Evolutionary conservation across 768 basidiomycete genomes (phyloP).

Genomic region (Tylopilus plumbeoviolaceoides): DNA sequence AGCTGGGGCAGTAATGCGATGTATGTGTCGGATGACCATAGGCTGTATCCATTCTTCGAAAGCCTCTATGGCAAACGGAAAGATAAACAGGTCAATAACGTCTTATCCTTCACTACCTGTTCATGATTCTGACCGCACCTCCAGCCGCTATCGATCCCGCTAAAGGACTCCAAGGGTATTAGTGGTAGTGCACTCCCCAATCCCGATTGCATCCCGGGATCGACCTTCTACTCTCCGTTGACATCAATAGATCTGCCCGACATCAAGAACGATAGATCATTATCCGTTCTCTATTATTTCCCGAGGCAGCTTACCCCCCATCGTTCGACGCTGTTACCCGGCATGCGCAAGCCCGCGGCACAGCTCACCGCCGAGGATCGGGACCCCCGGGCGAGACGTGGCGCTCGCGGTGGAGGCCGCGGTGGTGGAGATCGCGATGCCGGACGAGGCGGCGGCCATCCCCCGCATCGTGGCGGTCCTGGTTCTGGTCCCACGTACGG

Average conservation of each 20-base stretch:
- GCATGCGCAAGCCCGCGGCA: conserved; percentile 54
- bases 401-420: conserved; percentile 48
- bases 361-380: conserved; percentile 67
- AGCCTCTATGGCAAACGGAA: conserved; percentile 88
- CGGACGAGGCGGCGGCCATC: conserved; percentile 26
- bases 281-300: conserved; percentile 87
- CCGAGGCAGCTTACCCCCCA: conserved; percentile 85
- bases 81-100: conserved; percentile 56
- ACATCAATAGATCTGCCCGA: conserved; percentile 59
- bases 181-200: conserved; percentile 78
- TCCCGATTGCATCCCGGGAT: conserved; percentile 86
- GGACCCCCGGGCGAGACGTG: conserved; percentile 56
- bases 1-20: conserved; percentile 79
- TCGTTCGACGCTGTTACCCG: conserved; percentile 76
- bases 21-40: conserved; percentile 80
- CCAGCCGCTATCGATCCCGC: conserved; percentile 74
- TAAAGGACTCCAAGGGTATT: conserved; percentile 68
- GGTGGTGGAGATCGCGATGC: conserved; percentile 36
- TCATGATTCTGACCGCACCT: conserved; percentile 14
- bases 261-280: conserved; percentile 80
- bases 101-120: not conserved
- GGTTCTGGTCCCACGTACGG: conserved; percentile 3
- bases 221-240: conserved; percentile 82
- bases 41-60: conserved; percentile 84
- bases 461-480: conserved; percentile 16